Percentiles rank a stretch among this genome's conserved stretches.
Conservation (phyloP, 208 protist genomes). For the Leishmania amazonensis region DNA sequence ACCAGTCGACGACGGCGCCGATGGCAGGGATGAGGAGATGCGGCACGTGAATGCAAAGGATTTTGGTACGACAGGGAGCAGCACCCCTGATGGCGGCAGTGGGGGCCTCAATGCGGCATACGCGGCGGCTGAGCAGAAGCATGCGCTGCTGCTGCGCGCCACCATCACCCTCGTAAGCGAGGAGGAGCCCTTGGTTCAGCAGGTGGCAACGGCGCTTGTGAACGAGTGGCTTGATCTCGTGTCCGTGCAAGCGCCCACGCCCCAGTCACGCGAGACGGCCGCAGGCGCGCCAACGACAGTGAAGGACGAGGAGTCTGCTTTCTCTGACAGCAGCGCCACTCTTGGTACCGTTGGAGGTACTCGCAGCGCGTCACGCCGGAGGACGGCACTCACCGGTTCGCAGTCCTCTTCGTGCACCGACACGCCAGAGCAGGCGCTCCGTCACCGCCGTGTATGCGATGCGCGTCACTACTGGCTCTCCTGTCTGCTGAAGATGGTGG, state of each 20-base stretch:
- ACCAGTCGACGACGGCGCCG: not conserved
- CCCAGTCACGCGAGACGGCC: not conserved
- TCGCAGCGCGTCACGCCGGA: not conserved
- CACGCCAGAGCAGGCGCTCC: not conserved
- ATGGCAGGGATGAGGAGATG: too few relatives aligned
- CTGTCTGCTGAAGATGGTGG: conserved; percentile 60
- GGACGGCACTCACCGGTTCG: not conserved
- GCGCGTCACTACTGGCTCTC: conserved; percentile 62
- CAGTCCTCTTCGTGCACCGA: not conserved
- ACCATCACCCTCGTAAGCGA: conserved; percentile 36
- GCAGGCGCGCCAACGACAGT: not conserved
- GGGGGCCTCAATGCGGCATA: too few relatives aligned
- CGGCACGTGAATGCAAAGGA: too few relatives aligned
- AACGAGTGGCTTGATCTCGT: conserved; percentile 38
- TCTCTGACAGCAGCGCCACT: not conserved
- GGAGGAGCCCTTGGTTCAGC: conserved; percentile 59
- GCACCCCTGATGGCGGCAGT: not conserved
- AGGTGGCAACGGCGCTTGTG: conserved; percentile 46
- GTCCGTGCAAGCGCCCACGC: not conserved
- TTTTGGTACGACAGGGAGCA: not conserved
- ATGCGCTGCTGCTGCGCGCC: conserved; percentile 25
- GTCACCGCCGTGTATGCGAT: not conserved
- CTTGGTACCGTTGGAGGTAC: not conserved
- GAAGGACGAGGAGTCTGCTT: not conserved
- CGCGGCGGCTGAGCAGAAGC: conserved; percentile 5